These are phyloP conservation scores for Xylaria venustula DNA, from an alignment of 495 filamentous ascomycete species.

Conservation along the genomic window DNA sequence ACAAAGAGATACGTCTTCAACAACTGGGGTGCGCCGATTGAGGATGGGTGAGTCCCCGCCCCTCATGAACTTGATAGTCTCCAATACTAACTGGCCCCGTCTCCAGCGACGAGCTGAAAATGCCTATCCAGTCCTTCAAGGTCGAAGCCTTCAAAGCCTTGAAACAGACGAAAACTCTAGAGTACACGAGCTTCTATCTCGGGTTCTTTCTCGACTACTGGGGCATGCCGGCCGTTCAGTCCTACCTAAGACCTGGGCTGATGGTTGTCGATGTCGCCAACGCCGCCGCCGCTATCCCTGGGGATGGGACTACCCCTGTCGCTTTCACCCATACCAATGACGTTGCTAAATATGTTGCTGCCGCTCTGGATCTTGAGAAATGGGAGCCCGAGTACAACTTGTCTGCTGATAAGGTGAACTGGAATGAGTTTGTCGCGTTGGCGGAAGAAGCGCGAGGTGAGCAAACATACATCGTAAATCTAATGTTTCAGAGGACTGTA, in stretches of 20 bases:
- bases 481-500: background rate
- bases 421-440: conserved; percentile 44
- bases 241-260: conserved; percentile 38
- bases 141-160: conserved; percentile 19
- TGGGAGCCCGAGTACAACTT: conserved; percentile 47
- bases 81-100: background rate
- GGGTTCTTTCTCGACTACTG: conserved; percentile 60
- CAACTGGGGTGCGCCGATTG: conserved; percentile 37
- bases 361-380: conserved; percentile 40
- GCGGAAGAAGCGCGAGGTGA: conserved; percentile 50
- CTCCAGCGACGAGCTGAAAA: background rate
- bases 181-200: conserved; percentile 49
- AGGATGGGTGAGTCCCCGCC: conserved; percentile 16
- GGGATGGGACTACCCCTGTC: conserved; percentile 46
- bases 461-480: background rate
- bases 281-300: conserved; percentile 51
- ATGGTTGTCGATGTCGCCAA: conserved; percentile 48
- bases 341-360: conserved; percentile 49
- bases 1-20: conserved; percentile 52
- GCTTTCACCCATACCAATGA: conserved; percentile 55
- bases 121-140: conserved; percentile 19
- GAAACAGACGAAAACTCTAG: conserved; percentile 29
- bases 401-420: conserved; percentile 48
- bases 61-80: background rate
- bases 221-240: conserved; percentile 45